Conservation (phyloP, 305 asterid species). For the Fraxinus latifolia region DNA sequence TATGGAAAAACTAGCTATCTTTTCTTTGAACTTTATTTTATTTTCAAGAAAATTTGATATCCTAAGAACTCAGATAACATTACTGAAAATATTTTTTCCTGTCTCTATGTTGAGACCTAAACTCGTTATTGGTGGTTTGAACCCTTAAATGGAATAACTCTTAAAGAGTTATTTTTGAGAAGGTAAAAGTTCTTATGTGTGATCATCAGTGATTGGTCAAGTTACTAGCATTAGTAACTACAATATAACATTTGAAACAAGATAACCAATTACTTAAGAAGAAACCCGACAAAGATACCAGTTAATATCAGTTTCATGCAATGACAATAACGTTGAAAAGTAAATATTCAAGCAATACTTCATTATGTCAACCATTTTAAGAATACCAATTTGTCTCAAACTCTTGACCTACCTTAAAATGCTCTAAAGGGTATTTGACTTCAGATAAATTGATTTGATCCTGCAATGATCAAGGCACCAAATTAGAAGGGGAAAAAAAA, state of each 20-base stretch:
- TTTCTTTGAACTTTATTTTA: not conserved
- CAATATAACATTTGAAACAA: not conserved
- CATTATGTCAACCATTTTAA: conserved; percentile 4
- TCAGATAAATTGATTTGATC: conserved; percentile 87
- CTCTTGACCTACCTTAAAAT: conserved; percentile 66
- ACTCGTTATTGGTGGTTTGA: not conserved
- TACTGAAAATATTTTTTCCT: not conserved
- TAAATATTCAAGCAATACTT: conserved; percentile 3
- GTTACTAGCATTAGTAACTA: not conserved
- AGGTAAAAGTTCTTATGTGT: not conserved
- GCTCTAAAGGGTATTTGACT: conserved; percentile 75
- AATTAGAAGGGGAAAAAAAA: conserved; percentile 23
- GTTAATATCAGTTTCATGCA: not conserved
- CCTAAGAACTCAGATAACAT: not conserved
- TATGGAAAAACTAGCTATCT: not conserved
- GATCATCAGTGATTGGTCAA: not conserved
- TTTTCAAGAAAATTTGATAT: not conserved
- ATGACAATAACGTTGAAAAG: not conserved
- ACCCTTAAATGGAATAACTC: not conserved
- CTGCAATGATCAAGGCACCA: conserved; percentile 46
- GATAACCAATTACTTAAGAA: not conserved
- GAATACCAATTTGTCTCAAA: conserved; percentile 15
- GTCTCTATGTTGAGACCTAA: not conserved
- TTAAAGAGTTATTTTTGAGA: not conserved
- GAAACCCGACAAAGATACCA: not conserved